Base-by-base conservation (phyloP, 108 stramenopile species). In the Cylindrotheca closterium region DNA sequence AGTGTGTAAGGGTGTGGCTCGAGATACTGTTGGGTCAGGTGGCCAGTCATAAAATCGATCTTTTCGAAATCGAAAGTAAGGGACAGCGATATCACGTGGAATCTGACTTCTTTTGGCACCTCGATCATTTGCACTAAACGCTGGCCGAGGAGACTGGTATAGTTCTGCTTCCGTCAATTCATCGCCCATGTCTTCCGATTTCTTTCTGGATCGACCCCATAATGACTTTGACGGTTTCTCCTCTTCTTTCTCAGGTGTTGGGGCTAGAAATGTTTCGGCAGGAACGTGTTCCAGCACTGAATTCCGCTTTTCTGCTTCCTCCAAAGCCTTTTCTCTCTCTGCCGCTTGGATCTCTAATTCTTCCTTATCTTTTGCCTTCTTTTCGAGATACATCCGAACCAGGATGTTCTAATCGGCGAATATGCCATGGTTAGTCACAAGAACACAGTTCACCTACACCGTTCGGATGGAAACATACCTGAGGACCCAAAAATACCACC, bases 1-100 rank as follows among this genome's bases (percentile, higher is more conserved):
- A 3, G 42, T 28, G 19, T 57, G 17, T 55, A 81, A 58, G 1
- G 82, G 82, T 3, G 79, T 80, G 2, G 79, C 83, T 32, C 77
- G 29, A 4, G 83, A 78, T 0, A 80, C 83, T 0, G 83, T 77
- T 3, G 79, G 83, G 55, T 84, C 83, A 24, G 83, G 83, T 21
- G 83, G 83, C 83, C 83, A 84, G 47, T 84, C 83, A 42, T 65
- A 84, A 37, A 84, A 84, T 7, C 83, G 67, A 30, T 84, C 79
- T 42, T 80, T 84, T 25, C 75, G 65, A 46, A 80, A 70, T 25
- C 77, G 66, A 34, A 63, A 76, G 37, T 84, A 84, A 0, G 83
- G 83, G 12, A 84, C 72, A 37, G 71, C 79, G 27, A 84, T 72
- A 47, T 79, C 79, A 7, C 82, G 61, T 25, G 77, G 82, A 4